Base-by-base conservation (phyloP, 148 eudicot genomes). In the Salicornia ramosissima region DNA sequence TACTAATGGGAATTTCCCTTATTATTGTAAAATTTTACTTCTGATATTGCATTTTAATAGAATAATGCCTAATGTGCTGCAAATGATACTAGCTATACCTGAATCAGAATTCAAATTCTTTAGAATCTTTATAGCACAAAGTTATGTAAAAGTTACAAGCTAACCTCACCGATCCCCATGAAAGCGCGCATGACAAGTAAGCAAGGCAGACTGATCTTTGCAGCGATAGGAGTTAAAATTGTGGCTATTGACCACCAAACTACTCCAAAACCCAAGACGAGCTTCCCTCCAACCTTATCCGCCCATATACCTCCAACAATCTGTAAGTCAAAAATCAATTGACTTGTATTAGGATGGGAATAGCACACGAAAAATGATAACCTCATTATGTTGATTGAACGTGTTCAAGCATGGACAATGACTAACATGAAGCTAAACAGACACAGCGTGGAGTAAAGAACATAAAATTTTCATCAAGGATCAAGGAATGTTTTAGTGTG, bases 131-230 rank as follows among this genome's bases (percentile, higher is more conserved):
- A 43, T 25, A 25, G 29, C 71, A 71, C 33, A 40, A 36, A 42
- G 46, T 11, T 28, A 40, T 60, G 29, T 53, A 33, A 72, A 72
- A 57, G 65, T 67, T 62, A 54, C 46, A 56, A 60, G 74, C 87
- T 58, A 74, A 94, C 98, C 98, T 94, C 98, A 80, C 98, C 98
- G 65, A 93, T 88, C 67, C 98, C 98, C 98, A 94, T 94, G 60
- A 90, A 83, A 76, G 97, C 97, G 43, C 98, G 96, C 82, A 82
- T 75, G 65, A 87, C 76, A 47, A 94, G 97, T 75, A 94, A 86
- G 86, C 79, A 87, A 53, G 97, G 98, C 60, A 94, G 89, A 63
- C 92, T 86, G 65, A 88, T 36, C 85, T 69, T 87, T 42, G 98
- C 98, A 78, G 98, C 98, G 81, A 94, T 79, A 49, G 98, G 98